A percentile compares a stretch with the other conserved stretches of the same genome.
Conservation (phyloP, 768 basidiomycete species). For the Agrocybe praecox region DNA sequence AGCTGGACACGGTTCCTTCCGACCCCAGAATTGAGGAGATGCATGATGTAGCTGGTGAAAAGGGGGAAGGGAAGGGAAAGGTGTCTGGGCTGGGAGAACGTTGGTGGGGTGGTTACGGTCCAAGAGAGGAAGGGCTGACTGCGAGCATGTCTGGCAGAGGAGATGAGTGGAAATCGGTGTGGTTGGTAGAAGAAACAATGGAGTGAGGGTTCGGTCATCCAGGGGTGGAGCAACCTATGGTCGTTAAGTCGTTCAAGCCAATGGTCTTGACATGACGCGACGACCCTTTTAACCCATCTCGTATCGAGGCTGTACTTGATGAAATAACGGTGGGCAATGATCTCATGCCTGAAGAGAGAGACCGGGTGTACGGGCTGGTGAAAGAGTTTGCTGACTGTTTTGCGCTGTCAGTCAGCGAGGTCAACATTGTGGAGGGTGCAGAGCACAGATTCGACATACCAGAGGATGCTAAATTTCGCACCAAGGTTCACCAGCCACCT, state of each 20-base stretch:
- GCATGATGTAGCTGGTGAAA: too few relatives aligned
- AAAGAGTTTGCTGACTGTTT: slow-evolving; percentile 38
- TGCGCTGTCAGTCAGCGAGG: slow-evolving; percentile 37
- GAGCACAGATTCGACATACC: slow-evolving; percentile 37
- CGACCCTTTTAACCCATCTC: slow-evolving; percentile 23
- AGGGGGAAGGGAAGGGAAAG: too few relatives aligned
- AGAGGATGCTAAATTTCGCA: slow-evolving; percentile 24
- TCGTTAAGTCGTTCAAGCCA: slow-evolving; percentile 3
- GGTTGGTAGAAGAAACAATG: slow-evolving; percentile 8
- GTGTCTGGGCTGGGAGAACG: too few relatives aligned
- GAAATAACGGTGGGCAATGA: slow-evolving; percentile 30
- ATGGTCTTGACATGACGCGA: slow-evolving; percentile 18
- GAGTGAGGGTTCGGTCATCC: background rate
- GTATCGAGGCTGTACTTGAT: slow-evolving; percentile 20
- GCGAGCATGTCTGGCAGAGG: too few relatives aligned
- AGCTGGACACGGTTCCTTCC: too few relatives aligned
- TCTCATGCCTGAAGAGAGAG: slow-evolving; percentile 20
- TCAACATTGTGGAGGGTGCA: slow-evolving; percentile 27
- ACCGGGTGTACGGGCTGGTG: slow-evolving; percentile 22
- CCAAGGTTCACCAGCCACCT: slow-evolving; percentile 28
- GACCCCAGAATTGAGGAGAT: too few relatives aligned
- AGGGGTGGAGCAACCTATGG: slow-evolving; percentile 17
- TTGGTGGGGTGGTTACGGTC: too few relatives aligned
- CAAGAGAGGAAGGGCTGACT: too few relatives aligned
- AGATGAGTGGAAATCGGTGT: slow-evolving; percentile 7